phyloP scores from a whole-genome alignment of 768 basidiomycete species.

The Cantharellus anzutake region DNA sequence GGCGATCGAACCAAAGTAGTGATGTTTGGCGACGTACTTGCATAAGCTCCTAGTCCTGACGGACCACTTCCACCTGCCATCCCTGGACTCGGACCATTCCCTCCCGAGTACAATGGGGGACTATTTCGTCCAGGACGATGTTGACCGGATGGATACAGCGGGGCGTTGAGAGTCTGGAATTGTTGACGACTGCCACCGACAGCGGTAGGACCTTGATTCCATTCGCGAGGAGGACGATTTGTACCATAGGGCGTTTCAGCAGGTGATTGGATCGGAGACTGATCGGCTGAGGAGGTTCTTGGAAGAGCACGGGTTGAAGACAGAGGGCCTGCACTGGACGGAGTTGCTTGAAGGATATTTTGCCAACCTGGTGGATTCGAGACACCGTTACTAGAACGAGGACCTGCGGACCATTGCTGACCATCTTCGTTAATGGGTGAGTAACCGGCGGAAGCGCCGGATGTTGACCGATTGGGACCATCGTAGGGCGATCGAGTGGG shows the following conservation, averaged over 20 bases:
- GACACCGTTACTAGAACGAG: not conserved
- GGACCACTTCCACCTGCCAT: not conserved
- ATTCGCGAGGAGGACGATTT: not conserved
- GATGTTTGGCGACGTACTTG: not conserved
- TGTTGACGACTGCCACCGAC: not conserved
- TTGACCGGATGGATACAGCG: not conserved
- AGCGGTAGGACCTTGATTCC: not conserved
- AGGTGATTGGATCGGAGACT: not conserved
- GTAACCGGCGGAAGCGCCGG: not conserved
- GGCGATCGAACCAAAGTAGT: not conserved
- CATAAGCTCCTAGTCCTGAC: not conserved
- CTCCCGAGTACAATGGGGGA: not conserved
- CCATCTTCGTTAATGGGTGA: not conserved
- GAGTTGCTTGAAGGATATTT: not conserved
- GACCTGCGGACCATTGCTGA: not conserved
- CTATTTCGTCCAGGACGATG: not conserved
- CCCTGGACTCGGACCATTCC: not conserved
- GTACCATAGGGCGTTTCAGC: not conserved
- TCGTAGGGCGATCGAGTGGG: not conserved
- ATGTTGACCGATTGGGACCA: not conserved
- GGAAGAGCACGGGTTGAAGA: not conserved
- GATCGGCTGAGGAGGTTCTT: not conserved
- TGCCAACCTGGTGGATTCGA: not conserved
- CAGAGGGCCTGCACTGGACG: not conserved
- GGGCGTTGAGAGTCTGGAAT: not conserved